Conservation (phyloP, 139 green algal species). For the Coelastrella sp. region DNA sequence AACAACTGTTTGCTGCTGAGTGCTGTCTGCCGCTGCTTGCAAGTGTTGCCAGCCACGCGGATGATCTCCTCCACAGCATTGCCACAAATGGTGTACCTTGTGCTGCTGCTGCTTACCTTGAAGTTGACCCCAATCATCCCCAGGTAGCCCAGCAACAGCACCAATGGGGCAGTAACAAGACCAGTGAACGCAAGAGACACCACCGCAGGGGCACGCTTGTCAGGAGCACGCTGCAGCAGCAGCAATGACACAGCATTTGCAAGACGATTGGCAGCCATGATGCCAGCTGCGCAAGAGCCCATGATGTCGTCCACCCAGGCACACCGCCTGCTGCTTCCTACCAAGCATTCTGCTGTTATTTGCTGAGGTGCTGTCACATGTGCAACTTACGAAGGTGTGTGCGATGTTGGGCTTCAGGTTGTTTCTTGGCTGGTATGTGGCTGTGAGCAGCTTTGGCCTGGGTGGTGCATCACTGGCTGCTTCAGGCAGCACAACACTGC, state of each 20-base stretch:
- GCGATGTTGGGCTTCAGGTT: slow-evolving; percentile 63
- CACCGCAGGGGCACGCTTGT: slow-evolving; percentile 50
- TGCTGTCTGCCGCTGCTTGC: not conserved
- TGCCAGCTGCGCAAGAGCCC: not conserved
- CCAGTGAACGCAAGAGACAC: slow-evolving; percentile 58
- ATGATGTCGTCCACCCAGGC: not conserved
- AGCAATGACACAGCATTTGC: not conserved
- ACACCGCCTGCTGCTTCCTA: not conserved
- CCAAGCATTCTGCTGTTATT: not conserved
- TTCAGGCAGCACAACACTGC: slow-evolving; percentile 48
- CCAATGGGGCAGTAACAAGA: slow-evolving; percentile 53
- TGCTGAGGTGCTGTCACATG: not conserved
- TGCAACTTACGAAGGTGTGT: slow-evolving; percentile 58
- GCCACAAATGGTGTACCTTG: no score
- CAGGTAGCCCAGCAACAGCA: slow-evolving; percentile 42
- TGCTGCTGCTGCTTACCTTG: slow-evolving; percentile 45
- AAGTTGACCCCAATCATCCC: slow-evolving; percentile 50
- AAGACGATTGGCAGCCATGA: no score
- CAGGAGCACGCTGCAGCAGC: slow-evolving; percentile 49
- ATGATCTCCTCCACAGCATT: not conserved
- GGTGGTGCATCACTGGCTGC: slow-evolving; percentile 23
- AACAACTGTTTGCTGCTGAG: not conserved
- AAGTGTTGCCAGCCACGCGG: not conserved
- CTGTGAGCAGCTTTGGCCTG: slow-evolving; percentile 40
- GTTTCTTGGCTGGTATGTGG: slow-evolving; percentile 44